Evolutionary conservation across 2,329 filamentous ascomycete species (phyloP), one percentile per base, ranked within the genome.

Genomic region (Fusarium xyrophilum): DNA sequence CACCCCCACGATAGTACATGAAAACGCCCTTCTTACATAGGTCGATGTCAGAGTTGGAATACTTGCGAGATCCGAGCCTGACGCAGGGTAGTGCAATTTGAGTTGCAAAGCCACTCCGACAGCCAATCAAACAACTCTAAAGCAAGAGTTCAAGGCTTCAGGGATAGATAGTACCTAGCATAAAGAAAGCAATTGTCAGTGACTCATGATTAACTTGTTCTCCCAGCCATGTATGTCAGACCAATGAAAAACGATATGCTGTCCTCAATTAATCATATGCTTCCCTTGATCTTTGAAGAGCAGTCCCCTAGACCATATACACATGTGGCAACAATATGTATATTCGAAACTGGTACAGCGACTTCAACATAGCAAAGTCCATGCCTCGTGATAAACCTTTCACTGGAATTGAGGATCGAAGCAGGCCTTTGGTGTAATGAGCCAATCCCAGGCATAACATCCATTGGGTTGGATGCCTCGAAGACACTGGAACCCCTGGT

Each of bases 121-220:
- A 65, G 32, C 62, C 62, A 65, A 65, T 65, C 21, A 65, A 44
- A 46, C 28, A 48, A 21, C 46, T 21, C 38, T 35, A 21, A 21
- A 23, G 27, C 19, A 25, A 28, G 28, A 42, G 28, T 47, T 43
- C 12, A 39, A 23, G 52, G 30, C 46, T 65, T 32, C 28, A 6
- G 23, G 23, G 13, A 32, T 27, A 33, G 13, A 6, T 13, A 30
- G 11, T 28, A 28, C 28, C 28, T 30, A 56, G 39, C 14, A 47
- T 28, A 19, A 33, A 38, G 28, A 12, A 56, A n/a, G 27, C 28
- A 44, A 44, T 25, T 30, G 32, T 17, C 48, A 52, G 12, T 23
- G 27, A 13, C n/a, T 43, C 32, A 19, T 14, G 21, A 19, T 23
- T 23, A 25, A 17, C 19, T 9, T 23, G 17, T 32, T 23, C 9